Base-by-base conservation (phyloP, 23 red algal species). In the Chondrus crispus region DNA sequence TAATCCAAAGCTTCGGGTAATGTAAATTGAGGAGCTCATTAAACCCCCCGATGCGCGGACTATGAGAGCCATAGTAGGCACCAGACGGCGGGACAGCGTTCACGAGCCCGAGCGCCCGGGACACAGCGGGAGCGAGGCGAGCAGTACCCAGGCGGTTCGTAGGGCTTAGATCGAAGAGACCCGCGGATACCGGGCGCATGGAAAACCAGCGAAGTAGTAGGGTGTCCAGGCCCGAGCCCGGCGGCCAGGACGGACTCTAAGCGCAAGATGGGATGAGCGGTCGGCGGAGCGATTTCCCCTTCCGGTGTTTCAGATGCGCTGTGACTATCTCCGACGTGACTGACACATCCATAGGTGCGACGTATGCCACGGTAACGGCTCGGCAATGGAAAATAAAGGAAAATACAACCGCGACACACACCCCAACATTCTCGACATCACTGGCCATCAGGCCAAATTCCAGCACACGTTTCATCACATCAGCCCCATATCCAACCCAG, bases 301-400 rank as follows among this genome's bases (percentile, higher is more conserved):
- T 81, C 4, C 50, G 76, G 6, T 24, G 45, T 4, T 36, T 14
- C 19, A 81, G n/a, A 16, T 4, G 24, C 41, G 26, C 16, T 4
- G 19, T 33, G 3, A 81, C 3, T 11, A 4, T 3, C 12, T 38
- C 76, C 24, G 49, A 5, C n/a, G 33, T 3, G 20, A 46, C 19
- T 14, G 45, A 22, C 4, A 81, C 43, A 24, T 81, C 76, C 55
- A 14, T 26, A 3, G 3, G 40, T 3, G 35, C 3, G 29, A 81
- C 3, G 13, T 18, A 19, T 11, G 37, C 24, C 4, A 53, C 50
- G 5, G 41, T 30, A n/a, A 58, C 26, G 3, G 76, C 20, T 11
- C 76, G 76, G 3, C 49, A 19, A 32, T 81, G 76, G 29, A 81
- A 81, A 3, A 81, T 14, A 58, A 81, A 81, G 45, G 76, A 42